A percentile compares a stretch with the other conserved stretches of the same genome.
Evolutionary conservation across 1,139 yeast genomes (phyloP).

Genomic region (Hemisphaericaspora xylofermentans): DNA sequence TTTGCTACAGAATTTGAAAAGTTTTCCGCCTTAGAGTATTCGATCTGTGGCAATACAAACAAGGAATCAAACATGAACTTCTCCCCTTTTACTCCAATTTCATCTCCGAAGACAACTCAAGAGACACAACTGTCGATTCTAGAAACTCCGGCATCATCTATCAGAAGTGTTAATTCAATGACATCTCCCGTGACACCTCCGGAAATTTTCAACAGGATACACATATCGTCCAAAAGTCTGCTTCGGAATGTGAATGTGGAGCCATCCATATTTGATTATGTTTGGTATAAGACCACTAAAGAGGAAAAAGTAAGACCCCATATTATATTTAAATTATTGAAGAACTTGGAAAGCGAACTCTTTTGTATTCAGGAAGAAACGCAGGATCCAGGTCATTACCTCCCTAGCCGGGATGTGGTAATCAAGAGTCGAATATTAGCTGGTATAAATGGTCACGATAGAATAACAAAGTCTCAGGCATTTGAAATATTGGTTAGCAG

Average conservation of each 20-base stretch:
- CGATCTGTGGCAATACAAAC: too few species aligned
- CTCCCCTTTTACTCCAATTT: too few species aligned
- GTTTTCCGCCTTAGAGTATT: too few species aligned
- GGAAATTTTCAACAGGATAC: neutral
- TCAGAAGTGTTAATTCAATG: neutral
- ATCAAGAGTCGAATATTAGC: constrained; percentile 7
- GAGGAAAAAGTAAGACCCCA: neutral
- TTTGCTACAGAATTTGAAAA: too few species aligned
- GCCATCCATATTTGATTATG: constrained; percentile 8
- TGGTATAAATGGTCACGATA: constrained; percentile 1
- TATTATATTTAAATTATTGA: constrained; percentile 7
- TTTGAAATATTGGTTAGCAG: constrained; percentile 8
- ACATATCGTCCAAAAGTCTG: neutral
- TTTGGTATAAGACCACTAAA: constrained; percentile 8
- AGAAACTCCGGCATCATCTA: neutral
- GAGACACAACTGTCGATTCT: neutral
- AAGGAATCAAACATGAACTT: too few species aligned
- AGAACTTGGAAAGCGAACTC: constrained; percentile 6
- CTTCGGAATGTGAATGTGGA: neutral
- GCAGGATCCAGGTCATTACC: neutral
- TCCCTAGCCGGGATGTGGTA: constrained; percentile 6
- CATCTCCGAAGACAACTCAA: neutral
- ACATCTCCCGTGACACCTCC: neutral
- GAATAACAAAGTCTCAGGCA: constrained; percentile 9
- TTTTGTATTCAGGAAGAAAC: neutral